Evolutionary conservation across 73 alveolate species (phyloP).

Genomic region (Stentor coeruleus): DNA sequence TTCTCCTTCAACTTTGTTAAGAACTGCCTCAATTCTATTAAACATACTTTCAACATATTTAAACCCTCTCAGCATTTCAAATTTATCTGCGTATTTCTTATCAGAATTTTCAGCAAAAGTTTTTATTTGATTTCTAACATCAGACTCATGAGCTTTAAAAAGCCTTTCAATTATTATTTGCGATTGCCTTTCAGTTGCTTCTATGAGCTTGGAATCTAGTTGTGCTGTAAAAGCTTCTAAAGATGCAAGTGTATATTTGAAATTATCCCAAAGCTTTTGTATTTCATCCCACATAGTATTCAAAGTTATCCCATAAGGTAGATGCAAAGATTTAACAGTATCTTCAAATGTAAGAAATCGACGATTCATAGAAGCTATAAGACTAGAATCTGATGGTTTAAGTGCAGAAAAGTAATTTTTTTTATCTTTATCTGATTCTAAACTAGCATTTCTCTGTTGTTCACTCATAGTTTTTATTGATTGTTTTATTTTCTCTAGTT

Average conservation of each 20-base stretch:
- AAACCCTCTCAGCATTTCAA: slow-evolving; percentile 1
- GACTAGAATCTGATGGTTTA: not conserved
- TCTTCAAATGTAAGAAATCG: not conserved
- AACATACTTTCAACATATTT: not conserved
- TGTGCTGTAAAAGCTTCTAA: not conserved
- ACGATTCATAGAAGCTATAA: not conserved
- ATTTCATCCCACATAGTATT: not conserved
- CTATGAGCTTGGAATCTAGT: not conserved
- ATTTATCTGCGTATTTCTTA: not conserved
- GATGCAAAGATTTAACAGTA: too few relatives aligned
- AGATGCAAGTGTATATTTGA: not conserved
- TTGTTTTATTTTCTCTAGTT: not conserved
- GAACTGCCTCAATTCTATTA: not conserved
- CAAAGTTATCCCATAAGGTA: not conserved
- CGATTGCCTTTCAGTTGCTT: too few relatives aligned
- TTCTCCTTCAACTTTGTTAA: slow-evolving; percentile 48
- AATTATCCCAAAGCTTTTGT: not conserved
- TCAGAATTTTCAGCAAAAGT: not conserved
- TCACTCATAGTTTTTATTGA: not conserved
- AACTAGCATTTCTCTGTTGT: not conserved
- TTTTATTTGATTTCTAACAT: too few relatives aligned
- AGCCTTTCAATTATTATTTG: not conserved
- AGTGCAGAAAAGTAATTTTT: too few relatives aligned
- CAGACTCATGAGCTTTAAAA: not conserved
- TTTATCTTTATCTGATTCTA: not conserved